These are phyloP conservation scores for Hyaloscypha hepaticicola DNA, from an alignment of 495 filamentous ascomycete species.

Conservation along the genomic window DNA sequence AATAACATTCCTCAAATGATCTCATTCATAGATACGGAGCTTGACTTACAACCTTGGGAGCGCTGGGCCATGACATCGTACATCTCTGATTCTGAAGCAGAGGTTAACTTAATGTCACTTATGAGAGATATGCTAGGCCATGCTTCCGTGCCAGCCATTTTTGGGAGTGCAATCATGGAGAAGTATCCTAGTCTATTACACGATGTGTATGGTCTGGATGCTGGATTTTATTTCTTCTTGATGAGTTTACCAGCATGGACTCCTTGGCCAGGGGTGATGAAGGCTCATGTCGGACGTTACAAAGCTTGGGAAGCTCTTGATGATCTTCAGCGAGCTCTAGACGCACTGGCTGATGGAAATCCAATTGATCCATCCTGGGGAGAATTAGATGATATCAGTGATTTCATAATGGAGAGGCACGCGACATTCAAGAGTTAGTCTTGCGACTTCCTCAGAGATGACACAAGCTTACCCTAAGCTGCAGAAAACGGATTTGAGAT, in stretches of 20 bases:
- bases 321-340: slow-evolving; percentile 50
- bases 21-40: slow-evolving; percentile 54
- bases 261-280: slow-evolving; percentile 48
- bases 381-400: slow-evolving; percentile 54
- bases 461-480: not conserved
- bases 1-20: slow-evolving; percentile 51
- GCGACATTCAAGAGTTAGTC: slow-evolving; percentile 24
- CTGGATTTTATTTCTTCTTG: slow-evolving; percentile 50
- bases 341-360: slow-evolving; percentile 42
- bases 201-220: slow-evolving; percentile 56
- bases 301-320: slow-evolving; percentile 48
- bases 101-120: slow-evolving; percentile 52
- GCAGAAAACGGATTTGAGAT: slow-evolving; percentile 19
- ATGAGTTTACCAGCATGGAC: slow-evolving; percentile 52
- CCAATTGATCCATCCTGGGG: slow-evolving; percentile 47
- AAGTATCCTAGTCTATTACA: slow-evolving; percentile 51
- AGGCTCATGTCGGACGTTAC: slow-evolving; percentile 51
- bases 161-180: slow-evolving; percentile 55
- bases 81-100: slow-evolving; percentile 39
- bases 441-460: not conserved
- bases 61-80: slow-evolving; percentile 42
- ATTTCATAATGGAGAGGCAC: slow-evolving; percentile 46
- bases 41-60: slow-evolving; percentile 65
- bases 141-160: slow-evolving; percentile 48
- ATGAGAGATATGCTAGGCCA: slow-evolving; percentile 55